Evolutionary conservation across 208 protist species (phyloP).

Genomic region (Trypanosoma grayi): DNA sequence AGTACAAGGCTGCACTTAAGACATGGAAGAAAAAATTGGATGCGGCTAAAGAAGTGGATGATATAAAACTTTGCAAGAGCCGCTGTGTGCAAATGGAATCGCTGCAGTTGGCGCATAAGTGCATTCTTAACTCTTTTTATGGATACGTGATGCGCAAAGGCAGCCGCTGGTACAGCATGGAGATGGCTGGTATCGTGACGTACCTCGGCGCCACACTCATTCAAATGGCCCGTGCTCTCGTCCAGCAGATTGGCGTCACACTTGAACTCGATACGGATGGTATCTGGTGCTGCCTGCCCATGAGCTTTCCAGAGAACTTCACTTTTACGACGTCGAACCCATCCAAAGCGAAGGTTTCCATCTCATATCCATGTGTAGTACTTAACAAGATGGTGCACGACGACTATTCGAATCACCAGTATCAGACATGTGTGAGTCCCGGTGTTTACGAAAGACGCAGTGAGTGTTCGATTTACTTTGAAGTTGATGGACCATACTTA

Average conservation of each 20-base stretch:
- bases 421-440: constrained; percentile 88
- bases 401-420: constrained; percentile 99
- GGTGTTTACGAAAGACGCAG: constrained; percentile 72
- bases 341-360: constrained; percentile 57
- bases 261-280: constrained; percentile 99
- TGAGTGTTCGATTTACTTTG: constrained; percentile 99
- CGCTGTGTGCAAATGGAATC: constrained; percentile 99
- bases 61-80: constrained; percentile 86
- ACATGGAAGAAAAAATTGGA: constrained; percentile 93
- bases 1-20: constrained; percentile 98
- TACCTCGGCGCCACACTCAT: constrained; percentile 99
- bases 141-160: constrained; percentile 99
- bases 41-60: constrained; percentile 77
- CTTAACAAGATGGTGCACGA: constrained; percentile 98
- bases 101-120: constrained; percentile 99
- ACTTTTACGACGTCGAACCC: constrained; percentile 73
- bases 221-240: constrained; percentile 94
- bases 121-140: constrained; percentile 99
- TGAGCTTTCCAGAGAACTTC: constrained; percentile 97
- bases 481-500: constrained; percentile 99
- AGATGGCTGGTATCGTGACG: constrained; percentile 99
- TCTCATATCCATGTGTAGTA: constrained; percentile 98
- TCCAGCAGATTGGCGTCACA: constrained; percentile 97
- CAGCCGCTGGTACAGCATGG: constrained; percentile 99
- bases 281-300: constrained; percentile 99